A percentile compares a stretch with the other conserved stretches of the same genome.
Conservation (phyloP, 495 filamentous ascomycete genomes). For the Glarea lozoyensis region DNA sequence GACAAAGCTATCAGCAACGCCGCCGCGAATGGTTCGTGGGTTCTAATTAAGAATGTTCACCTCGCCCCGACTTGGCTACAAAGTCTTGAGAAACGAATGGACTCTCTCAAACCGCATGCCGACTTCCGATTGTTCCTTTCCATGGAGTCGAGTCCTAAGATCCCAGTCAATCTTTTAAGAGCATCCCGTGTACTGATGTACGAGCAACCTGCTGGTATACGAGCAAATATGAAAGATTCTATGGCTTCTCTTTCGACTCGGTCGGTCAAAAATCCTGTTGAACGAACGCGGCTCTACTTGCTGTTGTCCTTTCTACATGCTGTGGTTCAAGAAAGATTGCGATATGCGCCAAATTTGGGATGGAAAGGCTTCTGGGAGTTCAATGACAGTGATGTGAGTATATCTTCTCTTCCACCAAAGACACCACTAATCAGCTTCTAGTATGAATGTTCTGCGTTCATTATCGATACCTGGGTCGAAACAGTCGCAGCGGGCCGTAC, state of each 20-base stretch:
- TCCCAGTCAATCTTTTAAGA: constrained; percentile 90
- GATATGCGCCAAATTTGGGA: constrained; percentile 88
- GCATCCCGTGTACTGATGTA: constrained; percentile 94
- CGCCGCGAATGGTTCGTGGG: constrained; percentile 88
- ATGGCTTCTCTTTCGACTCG: constrained; percentile 73
- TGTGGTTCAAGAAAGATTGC: constrained; percentile 88
- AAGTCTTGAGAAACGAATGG: constrained; percentile 91
- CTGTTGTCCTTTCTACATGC: constrained; percentile 92
- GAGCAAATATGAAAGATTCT: constrained; percentile 98
- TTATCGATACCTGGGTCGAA: constrained; percentile 95
- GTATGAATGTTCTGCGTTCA: constrained; percentile 95
- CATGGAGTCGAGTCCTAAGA: constrained; percentile 96
- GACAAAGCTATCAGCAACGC: constrained; percentile 94
- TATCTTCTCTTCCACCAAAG: neutral
- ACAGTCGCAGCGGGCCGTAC: constrained; percentile 69
- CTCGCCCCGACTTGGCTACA: constrained; percentile 93
- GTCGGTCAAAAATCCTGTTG: constrained; percentile 73
- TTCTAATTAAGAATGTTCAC: constrained; percentile 98
- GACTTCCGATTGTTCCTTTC: constrained; percentile 95
- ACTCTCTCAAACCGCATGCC: constrained; percentile 85
- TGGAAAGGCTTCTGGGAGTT: constrained; percentile 99
- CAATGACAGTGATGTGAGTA: constrained; percentile 95
- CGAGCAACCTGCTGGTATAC: constrained; percentile 92
- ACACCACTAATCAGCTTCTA: constrained; percentile 35
- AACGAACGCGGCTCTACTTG: constrained; percentile 85